phyloP scores from a whole-genome alignment of 208 protist species.

The Wallacemonas rigidus region DNA sequence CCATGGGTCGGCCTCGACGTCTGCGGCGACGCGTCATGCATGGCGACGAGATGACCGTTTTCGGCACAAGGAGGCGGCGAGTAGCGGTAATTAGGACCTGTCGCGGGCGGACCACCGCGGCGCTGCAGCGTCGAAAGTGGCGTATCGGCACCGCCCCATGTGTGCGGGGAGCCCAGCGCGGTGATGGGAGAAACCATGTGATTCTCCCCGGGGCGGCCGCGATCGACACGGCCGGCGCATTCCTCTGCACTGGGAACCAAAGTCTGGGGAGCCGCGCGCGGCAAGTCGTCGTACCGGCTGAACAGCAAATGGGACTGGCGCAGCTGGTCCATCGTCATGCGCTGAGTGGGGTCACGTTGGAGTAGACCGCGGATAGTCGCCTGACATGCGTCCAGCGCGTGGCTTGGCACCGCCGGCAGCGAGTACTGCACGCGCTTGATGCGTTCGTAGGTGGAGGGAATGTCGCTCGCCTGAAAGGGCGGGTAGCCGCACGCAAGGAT shows the following conservation, averaged over 20 bases:
- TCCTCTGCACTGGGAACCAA: background rate
- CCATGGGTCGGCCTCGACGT: background rate
- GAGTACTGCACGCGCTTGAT: slow-evolving; percentile 62
- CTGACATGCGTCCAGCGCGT: slow-evolving; percentile 60
- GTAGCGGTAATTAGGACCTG: background rate
- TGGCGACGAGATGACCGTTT: no score
- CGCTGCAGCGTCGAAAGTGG: background rate
- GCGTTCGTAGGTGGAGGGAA: slow-evolving; percentile 52
- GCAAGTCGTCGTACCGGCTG: background rate
- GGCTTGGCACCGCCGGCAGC: slow-evolving; percentile 65
- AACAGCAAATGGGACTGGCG: background rate
- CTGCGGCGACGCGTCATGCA: background rate
- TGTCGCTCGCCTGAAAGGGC: slow-evolving; percentile 82
- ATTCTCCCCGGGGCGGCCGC: background rate
- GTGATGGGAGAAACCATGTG: background rate
- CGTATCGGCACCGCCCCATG: background rate
- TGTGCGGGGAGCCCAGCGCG: background rate
- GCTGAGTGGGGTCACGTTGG: slow-evolving; percentile 49
- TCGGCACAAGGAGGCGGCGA: background rate
- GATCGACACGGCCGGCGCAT: background rate
- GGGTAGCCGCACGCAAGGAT: slow-evolving; percentile 81
- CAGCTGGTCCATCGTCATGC: slow-evolving; percentile 47
- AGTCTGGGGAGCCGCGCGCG: background rate
- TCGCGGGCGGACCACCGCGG: background rate
- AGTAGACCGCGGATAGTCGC: slow-evolving; percentile 88